Evolutionary conservation across 202 grass and related monocot species (phyloP), one percentile per base, ranked within the genome.

Genomic region (Zoysia matrella): DNA sequence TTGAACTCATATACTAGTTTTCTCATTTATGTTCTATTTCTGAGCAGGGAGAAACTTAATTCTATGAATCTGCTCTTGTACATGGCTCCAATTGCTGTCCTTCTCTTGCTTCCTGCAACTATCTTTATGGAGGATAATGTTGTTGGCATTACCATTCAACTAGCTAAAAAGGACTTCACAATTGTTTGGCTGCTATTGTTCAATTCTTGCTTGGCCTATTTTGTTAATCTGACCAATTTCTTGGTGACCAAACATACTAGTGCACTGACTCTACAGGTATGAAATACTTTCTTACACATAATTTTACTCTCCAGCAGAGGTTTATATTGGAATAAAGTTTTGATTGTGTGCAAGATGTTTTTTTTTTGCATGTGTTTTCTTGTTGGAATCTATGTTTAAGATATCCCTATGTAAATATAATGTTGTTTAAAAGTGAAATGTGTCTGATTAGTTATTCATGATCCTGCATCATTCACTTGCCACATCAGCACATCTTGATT

Each of bases 241-340:
- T 93, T 96, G 90, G 93, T 96, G 74, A 96, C 93, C 47, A 96
- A 93, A 71, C 93, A 93, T 81, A 96, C 93, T 53, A 96, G 93
- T 76, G 88, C 93, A 85, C 83, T 96, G 66, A 96, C 90, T 65
- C 83, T 96, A 60, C 93, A 96, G 90, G 93, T 96, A 84, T n/a
- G 11, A 46, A 63, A 44, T 85, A 11, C 5, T 78, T 15, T 73
- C 71, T 83, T 60, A n/a, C 71, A 80, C n/a, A 60, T 60, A 67
- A 57, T 80, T 71, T 16, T 45, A 18, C 41, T 63, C 36, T 63
- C 39, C 1, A 11, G 11, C 69, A 54, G 14, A 60, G 46, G 48
- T 63, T 75, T 10, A 40, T 68, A 36, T 36, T 75, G 7, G 65
- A 15, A 4, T 74, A 75, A 36, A 64, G 7, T 54, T 63, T 84